Base-by-base conservation (phyloP, 2,329 filamentous ascomycete species). In the Mycogone perniciosa region DNA sequence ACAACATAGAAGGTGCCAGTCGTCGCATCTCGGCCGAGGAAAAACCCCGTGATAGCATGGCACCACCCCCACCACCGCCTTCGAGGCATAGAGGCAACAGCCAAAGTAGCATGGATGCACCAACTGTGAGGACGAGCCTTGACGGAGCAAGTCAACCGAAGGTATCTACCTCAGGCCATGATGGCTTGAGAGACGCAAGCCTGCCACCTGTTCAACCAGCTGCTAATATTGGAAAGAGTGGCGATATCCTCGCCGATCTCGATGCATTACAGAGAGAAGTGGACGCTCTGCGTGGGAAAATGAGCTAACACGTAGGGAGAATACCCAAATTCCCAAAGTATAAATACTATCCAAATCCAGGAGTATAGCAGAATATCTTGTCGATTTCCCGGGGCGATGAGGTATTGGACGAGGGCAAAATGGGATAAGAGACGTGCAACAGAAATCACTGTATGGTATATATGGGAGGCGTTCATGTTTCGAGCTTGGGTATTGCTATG, bases 251-350 rank as follows among this genome's bases (percentile, higher is more conserved):
- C 57, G 85, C 85, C 1, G 86, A 91, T 63, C 67, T 92, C 50
- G 79, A 81, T 43, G 82, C 82, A 26, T 67, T 92, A 55, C 86
- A 89, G 67, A 78, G 79, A 62, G 88, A 92, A 62, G 86, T 92
- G 37, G 86, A 92, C 67, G 85, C 80, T 4, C 61, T 86, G 41
- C 61, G 68, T 47, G 68, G 67, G 26, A 46, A 29, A 7, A 51
- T 51, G 10, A 39, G 38, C 27, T 53, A 26, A 50, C 8, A 31
- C n/a, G 13, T 3, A 8, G 0, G 2, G 33, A 11, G n/a, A 31
- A 30, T 9, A 26, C 41, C 37, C 37, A 39, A 11, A 7, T 20
- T 11, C 13, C 13, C 13, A 2, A 7, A n/a, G 10, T 39, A n/a
- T 11, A 20, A 20, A 20, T 20, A 20, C 20, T 20, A 20, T 20